Evolutionary conservation across 1,284 basidiomycete species (phyloP).

Genomic region (Tylopilus microsporus): DNA sequence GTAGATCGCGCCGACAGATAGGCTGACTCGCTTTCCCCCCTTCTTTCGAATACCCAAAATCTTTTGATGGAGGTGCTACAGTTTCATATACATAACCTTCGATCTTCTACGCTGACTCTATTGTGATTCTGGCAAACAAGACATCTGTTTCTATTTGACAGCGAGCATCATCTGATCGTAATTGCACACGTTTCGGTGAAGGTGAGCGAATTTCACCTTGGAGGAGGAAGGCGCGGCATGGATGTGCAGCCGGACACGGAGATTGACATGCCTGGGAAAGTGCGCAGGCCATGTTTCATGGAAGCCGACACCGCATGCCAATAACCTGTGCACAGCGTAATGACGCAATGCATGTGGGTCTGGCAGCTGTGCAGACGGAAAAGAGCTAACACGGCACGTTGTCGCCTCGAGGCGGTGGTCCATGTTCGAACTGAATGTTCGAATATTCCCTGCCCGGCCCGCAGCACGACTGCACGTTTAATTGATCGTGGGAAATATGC

Average conservation of each 20-base stretch:
- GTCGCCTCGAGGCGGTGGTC: slow-evolving; percentile 25
- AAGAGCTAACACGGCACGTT: slow-evolving; percentile 11
- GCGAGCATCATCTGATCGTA: slow-evolving; percentile 13
- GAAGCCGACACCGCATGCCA: no score
- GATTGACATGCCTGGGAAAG: slow-evolving; percentile 21
- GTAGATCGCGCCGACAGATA: slow-evolving; percentile 21
- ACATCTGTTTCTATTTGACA: slow-evolving; percentile 9
- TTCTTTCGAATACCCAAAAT: neutral
- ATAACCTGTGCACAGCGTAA: slow-evolving; percentile 7
- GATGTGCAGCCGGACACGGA: neutral
- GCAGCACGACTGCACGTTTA: neutral
- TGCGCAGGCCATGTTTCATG: neutral
- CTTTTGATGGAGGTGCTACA: slow-evolving; percentile 7
- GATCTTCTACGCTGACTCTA: slow-evolving; percentile 29
- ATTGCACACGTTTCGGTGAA: slow-evolving; percentile 20
- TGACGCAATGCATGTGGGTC: slow-evolving; percentile 13
- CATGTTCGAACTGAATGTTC: no score
- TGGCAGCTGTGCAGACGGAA: neutral
- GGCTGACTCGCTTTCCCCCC: neutral
- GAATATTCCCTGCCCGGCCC: no score
- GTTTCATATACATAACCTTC: slow-evolving; percentile 22
- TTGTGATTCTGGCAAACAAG: slow-evolving; percentile 13
- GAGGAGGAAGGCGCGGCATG: neutral
- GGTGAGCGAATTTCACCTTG: neutral
- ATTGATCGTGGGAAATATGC: slow-evolving; percentile 22